Conservation (phyloP, 441 rosid genomes). For the Bruguiera hainesii region DNA sequence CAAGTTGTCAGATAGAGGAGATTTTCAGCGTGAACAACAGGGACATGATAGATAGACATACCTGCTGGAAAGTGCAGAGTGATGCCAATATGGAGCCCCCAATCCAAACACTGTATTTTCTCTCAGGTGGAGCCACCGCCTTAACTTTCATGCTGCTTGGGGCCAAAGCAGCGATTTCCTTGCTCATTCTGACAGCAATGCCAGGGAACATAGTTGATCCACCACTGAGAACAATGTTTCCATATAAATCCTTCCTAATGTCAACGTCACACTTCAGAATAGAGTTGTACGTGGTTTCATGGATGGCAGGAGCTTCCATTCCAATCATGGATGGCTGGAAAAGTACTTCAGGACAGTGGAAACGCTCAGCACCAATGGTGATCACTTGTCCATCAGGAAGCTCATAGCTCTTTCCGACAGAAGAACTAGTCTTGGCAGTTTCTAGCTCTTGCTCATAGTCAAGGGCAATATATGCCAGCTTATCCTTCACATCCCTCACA, state of each 20-base stretch:
- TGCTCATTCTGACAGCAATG: conserved; percentile 77
- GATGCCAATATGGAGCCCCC: conserved; percentile 74
- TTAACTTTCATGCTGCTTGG: conserved; percentile 84
- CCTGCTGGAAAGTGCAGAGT: conserved; percentile 83
- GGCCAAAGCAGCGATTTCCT: conserved; percentile 78
- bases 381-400: conserved; percentile 79
- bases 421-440: conserved; percentile 56
- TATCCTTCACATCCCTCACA: conserved; percentile 79
- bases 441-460: conserved; percentile 78
- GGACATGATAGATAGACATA: conserved; percentile 14
- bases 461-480: conserved; percentile 66
- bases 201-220: conserved; percentile 75
- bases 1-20: neutral
- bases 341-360: conserved; percentile 78
- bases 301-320: conserved; percentile 74
- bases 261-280: conserved; percentile 79
- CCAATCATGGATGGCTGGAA: conserved; percentile 80
- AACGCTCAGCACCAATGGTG: conserved; percentile 68
- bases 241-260: conserved; percentile 73
- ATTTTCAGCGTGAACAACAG: neutral
- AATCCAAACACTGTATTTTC: conserved; percentile 82
- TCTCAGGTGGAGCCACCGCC: conserved; percentile 79
- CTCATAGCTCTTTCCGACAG: conserved; percentile 72
- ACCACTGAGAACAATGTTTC: conserved; percentile 79
- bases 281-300: conserved; percentile 75